These are phyloP conservation scores for Saccharomycopsis guyanensis DNA, from an alignment of 805 yeast species.

Conservation along the genomic window DNA sequence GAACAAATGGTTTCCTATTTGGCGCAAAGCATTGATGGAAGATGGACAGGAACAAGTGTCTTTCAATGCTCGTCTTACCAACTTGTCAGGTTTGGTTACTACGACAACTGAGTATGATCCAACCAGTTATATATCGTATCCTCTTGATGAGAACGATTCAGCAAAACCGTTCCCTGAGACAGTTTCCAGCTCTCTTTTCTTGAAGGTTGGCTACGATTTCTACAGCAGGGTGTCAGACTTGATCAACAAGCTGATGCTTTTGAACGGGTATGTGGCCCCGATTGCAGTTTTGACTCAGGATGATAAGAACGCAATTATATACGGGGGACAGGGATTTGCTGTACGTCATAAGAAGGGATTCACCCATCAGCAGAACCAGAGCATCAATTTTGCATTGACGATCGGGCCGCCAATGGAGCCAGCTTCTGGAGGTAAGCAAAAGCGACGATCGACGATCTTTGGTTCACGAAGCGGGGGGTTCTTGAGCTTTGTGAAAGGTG, in stretches of 20 bases:
- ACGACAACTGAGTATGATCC: slow-evolving; percentile 30
- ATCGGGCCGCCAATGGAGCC: slow-evolving; percentile 14
- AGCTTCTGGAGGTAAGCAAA: slow-evolving; percentile 10
- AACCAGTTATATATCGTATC: slow-evolving; percentile 33
- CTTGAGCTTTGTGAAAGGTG: not conserved
- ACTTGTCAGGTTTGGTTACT: slow-evolving; percentile 29
- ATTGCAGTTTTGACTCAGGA: slow-evolving; percentile 53
- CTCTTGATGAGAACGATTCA: slow-evolving; percentile 34
- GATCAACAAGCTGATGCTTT: slow-evolving; percentile 63
- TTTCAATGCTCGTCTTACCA: slow-evolving; percentile 23
- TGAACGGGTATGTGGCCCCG: slow-evolving; percentile 70
- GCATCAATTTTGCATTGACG: slow-evolving; percentile 20
- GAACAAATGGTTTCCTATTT: slow-evolving; percentile 37
- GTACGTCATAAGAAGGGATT: slow-evolving; percentile 26
- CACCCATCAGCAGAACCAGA: slow-evolving; percentile 20
- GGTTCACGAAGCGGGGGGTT: slow-evolving; percentile 3
- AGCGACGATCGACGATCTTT: slow-evolving; percentile 15
- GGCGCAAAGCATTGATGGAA: slow-evolving; percentile 28
- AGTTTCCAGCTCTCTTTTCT: slow-evolving; percentile 32
- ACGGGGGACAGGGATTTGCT: slow-evolving; percentile 33
- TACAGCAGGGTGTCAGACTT: slow-evolving; percentile 47
- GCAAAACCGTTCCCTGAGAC: slow-evolving; percentile 36
- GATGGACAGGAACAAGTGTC: slow-evolving; percentile 24
- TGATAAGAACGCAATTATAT: slow-evolving; percentile 56
- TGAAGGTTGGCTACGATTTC: slow-evolving; percentile 31